Conservation (phyloP, 257 asterid species). For the Nicotiana sylvestris region DNA sequence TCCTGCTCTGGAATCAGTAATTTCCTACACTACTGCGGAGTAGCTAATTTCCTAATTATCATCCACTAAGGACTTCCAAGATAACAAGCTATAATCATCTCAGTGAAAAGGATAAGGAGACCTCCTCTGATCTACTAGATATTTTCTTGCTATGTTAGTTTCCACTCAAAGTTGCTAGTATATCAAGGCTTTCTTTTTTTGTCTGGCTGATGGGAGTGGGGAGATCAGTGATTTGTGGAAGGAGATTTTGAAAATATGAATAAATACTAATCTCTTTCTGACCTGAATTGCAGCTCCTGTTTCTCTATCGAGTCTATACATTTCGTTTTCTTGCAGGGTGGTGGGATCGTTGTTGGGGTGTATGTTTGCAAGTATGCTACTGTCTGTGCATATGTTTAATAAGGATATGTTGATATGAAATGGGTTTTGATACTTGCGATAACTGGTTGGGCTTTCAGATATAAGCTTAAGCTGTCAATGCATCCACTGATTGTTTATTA, state of each 20-base stretch:
- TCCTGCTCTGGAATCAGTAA: background rate
- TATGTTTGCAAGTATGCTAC: background rate
- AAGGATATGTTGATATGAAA: background rate
- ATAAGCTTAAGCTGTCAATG: background rate
- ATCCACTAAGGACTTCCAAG: background rate
- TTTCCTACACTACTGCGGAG: background rate
- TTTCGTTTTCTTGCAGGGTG: background rate
- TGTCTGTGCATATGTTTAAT: background rate
- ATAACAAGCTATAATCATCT: background rate
- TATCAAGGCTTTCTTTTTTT: background rate
- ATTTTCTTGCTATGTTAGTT: constrained; percentile 1
- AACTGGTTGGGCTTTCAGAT: background rate
- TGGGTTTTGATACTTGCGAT: background rate
- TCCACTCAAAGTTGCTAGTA: background rate
- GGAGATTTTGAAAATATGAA: background rate
- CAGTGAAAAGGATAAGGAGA: background rate
- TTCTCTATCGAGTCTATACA: background rate
- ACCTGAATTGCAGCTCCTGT: background rate
- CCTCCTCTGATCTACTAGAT: background rate
- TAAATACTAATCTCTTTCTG: background rate
- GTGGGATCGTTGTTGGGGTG: background rate
- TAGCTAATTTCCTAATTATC: background rate
- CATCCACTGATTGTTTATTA: background rate
- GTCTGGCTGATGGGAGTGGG: background rate
- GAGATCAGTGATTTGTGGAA: background rate